Base-by-base conservation (phyloP, 192 early-diverging fungal species). In the Coemansia interrupta region DNA sequence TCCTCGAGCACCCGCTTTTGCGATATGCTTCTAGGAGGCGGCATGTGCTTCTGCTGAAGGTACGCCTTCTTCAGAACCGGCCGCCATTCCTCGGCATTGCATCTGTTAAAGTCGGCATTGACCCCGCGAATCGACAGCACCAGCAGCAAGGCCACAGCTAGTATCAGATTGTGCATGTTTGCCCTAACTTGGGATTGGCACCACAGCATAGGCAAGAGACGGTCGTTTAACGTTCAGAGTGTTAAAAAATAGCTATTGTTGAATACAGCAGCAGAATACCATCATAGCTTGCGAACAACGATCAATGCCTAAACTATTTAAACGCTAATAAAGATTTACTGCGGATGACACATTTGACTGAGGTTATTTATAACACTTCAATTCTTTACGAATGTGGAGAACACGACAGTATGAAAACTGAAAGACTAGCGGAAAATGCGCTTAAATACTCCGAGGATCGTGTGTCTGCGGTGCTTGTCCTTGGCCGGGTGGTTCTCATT, bases 401-500 rank as follows among this genome's bases (percentile, higher is more conserved):
- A 49, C 19, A n/a, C 26, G 26, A 29, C 14, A 28, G 18, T 11
- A 52, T 19, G 15, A 4, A 26, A 49, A 53, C 0, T 17, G 3
- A 4, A 23, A 9, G n/a, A 20, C 26, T 24, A 77, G 48, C 73
- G 73, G 73, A 77, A 77, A 18, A 77, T 77, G 52, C 73, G 67
- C 61, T 77, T 77, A 42, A 77, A 63, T 9, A 77, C 73, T 52
- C 73, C 73, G 63, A 77, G 51, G 32, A 77, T 70, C 3, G 67
- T 70, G 64, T 77, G 73, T 20, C 73, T 60, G 57, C 73, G 73
- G 22, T 63, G 71, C 18, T 39, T 61, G 56, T 70, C 64, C 51
- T 67, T 77, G 44, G 53, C 36, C 24, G 24, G 56, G 47, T 54
- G 53, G n/a, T 46, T 14, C 41, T 77, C 73, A 42, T 61, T 56